Conservation (phyloP, 1,139 yeast species). For the Geotrichum carabidarum region DNA sequence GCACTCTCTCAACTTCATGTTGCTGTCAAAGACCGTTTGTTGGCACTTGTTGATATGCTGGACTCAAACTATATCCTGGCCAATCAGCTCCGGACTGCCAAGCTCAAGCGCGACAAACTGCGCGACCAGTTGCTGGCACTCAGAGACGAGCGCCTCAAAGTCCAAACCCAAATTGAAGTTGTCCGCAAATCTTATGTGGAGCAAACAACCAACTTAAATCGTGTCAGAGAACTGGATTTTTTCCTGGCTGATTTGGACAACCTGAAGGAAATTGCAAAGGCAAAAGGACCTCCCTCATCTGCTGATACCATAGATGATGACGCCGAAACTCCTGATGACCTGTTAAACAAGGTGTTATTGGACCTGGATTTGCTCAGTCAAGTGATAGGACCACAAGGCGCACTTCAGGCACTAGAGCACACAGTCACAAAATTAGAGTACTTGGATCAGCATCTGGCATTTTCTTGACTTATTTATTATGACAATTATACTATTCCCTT, state of each 20-base stretch:
- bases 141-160: conserved; percentile 23
- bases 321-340: neutral
- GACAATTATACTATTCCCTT: neutral
- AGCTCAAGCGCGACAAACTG: conserved; percentile 22
- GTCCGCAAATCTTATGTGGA: conserved; percentile 20
- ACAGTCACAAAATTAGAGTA: conserved; percentile 6
- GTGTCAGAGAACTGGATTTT: conserved; percentile 21
- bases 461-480: conserved; percentile 6
- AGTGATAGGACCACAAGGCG: conserved; percentile 4
- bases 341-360: conserved; percentile 1
- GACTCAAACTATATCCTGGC: conserved; percentile 24
- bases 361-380: conserved; percentile 3
- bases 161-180: conserved; percentile 23
- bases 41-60: conserved; percentile 23
- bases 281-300: neutral
- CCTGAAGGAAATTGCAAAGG: conserved; percentile 9
- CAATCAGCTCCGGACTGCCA: conserved; percentile 23
- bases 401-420: conserved; percentile 2
- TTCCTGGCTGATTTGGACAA: conserved; percentile 22
- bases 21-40: conserved; percentile 22
- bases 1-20: conserved; percentile 22
- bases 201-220: conserved; percentile 14
- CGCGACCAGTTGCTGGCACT: conserved; percentile 24
- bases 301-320: neutral
- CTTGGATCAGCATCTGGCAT: conserved; percentile 9